Evolutionary conservation across 208 protist genomes (phyloP), one percentile per base, ranked within the genome.

Genomic region (Leishmania lainsoni): DNA sequence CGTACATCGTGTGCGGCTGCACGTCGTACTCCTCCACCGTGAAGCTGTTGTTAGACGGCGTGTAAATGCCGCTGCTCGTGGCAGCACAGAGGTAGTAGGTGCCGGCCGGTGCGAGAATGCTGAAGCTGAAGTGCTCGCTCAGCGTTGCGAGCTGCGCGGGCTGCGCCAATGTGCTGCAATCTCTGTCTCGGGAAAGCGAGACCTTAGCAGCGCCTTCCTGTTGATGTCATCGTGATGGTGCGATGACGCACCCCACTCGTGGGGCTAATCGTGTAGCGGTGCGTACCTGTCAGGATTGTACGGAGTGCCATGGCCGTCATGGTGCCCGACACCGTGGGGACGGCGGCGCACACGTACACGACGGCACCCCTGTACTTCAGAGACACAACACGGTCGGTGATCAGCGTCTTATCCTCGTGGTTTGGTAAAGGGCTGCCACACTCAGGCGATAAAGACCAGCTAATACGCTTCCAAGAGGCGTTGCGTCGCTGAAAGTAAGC

Each of bases 1-100:
- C 58, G 58, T 78, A 78, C 75, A 78, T 69, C 22, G 75, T 49
- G 75, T 69, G 75, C 58, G 75, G 75, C 75, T 39, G 58, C 58
- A 78, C 75, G n/a, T 78, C 75, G 75, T 78, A 78, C 75, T 78
- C 75, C 58, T 22, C 29, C 58, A 78, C 75, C 1, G 52, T 56
- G n/a, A 65, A 22, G n/a, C 0, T 65, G n/a, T 69, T 78, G 20
- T 3, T 54, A 3, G 75, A 17, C 12, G 75, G 75, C 3, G 45
- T 35, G 26, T 68, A 78, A 32, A 66, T 68, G 49, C n/a, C 49
- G n/a, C 20, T 69, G 4, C 10, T 0, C 5, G 1, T 66, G n/a
- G 14, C 14, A 16, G 14, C n/a, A n/a, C 59, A 65, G 3, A 65
- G 35, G n/a, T 65, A 65, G n/a, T 32, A 65, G 59, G 32, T 26